Base-by-base conservation (phyloP, 1,284 basidiomycete genomes). In the Rhizoctonia solani region DNA sequence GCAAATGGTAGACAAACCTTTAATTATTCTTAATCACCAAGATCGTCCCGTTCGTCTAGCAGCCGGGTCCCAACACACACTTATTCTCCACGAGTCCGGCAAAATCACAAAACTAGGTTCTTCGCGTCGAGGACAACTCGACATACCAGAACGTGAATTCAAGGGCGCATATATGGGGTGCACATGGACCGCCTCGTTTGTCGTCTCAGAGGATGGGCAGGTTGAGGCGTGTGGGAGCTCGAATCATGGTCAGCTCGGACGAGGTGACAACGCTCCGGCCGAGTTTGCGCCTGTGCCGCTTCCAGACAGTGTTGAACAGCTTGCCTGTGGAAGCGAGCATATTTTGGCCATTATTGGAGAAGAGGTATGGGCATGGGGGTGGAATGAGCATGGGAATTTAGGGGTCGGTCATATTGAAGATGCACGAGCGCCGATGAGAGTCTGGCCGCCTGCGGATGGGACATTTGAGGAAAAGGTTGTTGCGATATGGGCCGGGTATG, bases 301-400 rank as follows among this genome's bases (percentile, higher is more conserved):
- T 29, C 46, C 66, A 54, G 4, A 34, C 44, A 46, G 46, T 70
- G n/a, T 81, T n/a, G 66, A 72, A 29, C 69, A 73, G n/a, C 69
- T 87, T 23, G 79, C 78, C 0, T 89, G 89, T 67, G 93, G 93
- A 4, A 91, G 90, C 72, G 93, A 96, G 74, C 93, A 96, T 76
- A 81, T 92, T 2, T 77, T 95, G 1, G 77, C 82, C 14, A 66
- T 80, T 11, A 67, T 71, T 25, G 68, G 55, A 42, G 16, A 30
- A 6, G 83, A 84, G 69, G 82, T 94, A 0, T 90, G 85, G 83
- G 88, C 85, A 0, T 95, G 93, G 88, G 94, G 94, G 0, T 96
- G 94, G 94, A 97, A 96, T 75, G 94, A 97, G 76, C 94, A 96
- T 74, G 94, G 94, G 11, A 97, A 95, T 76, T 80, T 96, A 14